phyloP scores from a whole-genome alignment of 1,284 basidiomycete genomes.

The Ceraceosorus bombacis region DNA sequence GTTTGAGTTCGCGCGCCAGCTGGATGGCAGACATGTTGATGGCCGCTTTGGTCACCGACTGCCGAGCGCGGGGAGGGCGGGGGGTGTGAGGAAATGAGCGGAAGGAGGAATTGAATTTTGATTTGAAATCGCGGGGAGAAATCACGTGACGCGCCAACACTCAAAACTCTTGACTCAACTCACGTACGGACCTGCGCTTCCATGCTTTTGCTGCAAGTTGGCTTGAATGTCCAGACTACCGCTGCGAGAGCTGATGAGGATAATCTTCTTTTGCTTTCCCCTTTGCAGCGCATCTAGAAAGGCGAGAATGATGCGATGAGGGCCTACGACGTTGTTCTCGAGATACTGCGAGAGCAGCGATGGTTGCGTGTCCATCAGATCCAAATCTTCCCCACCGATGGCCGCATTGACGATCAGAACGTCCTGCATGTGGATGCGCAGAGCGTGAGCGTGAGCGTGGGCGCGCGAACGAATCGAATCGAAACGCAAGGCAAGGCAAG shows the following conservation, averaged over 20 bases:
- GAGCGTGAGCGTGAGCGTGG: too few species aligned
- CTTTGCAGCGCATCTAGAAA: conserved; percentile 11
- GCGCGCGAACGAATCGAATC: background rate
- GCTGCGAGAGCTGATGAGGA: conserved; percentile 8
- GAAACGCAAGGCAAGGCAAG: background rate
- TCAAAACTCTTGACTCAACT: background rate
- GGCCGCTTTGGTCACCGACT: conserved; percentile 15
- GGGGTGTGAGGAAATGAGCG: too few species aligned
- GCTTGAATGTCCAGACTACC: conserved; percentile 3
- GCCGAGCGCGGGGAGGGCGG: too few species aligned
- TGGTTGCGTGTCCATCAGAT: background rate
- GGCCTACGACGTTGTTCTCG: conserved; percentile 12
- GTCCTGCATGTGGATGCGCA: conserved; percentile 2
- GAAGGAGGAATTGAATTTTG: too few species aligned
- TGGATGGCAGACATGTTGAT: conserved; percentile 11
- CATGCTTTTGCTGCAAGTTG: background rate
- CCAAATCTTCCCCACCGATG: conserved; percentile 3
- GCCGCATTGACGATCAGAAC: conserved; percentile 12
- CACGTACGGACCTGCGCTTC: conserved; percentile 7
- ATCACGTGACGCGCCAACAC: too few species aligned
- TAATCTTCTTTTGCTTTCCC: conserved; percentile 9
- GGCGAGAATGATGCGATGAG: conserved; percentile 7
- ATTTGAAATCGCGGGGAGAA: too few species aligned
- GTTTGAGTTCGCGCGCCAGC: conserved; percentile 9
- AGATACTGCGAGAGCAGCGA: conserved; percentile 1